A percentile compares a stretch with the other conserved stretches of the same genome.
These are phyloP conservation scores for Bombardia bombarda DNA, from an alignment of 495 filamentous ascomycete species.

Conservation along the genomic window DNA sequence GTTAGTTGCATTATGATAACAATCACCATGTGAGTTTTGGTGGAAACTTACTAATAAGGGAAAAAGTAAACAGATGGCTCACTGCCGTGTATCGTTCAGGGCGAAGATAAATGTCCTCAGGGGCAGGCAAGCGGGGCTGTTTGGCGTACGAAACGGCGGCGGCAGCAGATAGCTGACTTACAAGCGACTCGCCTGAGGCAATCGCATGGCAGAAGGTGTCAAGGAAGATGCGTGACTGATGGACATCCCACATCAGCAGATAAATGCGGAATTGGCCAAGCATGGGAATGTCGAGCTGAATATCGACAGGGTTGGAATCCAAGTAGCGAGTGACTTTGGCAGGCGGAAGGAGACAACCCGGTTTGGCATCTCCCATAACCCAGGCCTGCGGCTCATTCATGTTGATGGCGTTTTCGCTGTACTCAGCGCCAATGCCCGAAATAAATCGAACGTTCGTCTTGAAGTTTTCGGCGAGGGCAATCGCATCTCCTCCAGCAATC, in stretches of 20 bases:
- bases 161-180: conserved; percentile 39
- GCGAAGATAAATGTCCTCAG: conserved; percentile 51
- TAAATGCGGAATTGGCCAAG: conserved; percentile 63
- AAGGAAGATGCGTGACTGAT: conserved; percentile 44
- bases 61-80: conserved; percentile 52
- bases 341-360: conserved; percentile 54
- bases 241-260: conserved; percentile 51
- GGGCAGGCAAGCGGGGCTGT: conserved; percentile 37
- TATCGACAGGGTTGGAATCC: conserved; percentile 62
- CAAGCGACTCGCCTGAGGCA: conserved; percentile 29
- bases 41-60: conserved; percentile 36
- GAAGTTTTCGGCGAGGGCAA: conserved; percentile 53
- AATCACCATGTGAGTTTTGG: background rate
- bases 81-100: conserved; percentile 54
- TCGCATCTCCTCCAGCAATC: conserved; percentile 49
- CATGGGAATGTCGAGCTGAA: conserved; percentile 65
- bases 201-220: conserved; percentile 41
- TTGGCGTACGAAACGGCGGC: conserved; percentile 46
- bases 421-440: conserved; percentile 57
- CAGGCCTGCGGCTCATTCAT: conserved; percentile 25
- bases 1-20: no score
- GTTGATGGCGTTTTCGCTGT: conserved; percentile 51
- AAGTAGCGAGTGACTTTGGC: conserved; percentile 58
- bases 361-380: conserved; percentile 38
- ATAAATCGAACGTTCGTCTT: conserved; percentile 60